These are phyloP conservation scores for Cutaneotrichosporon dermatis DNA, from an alignment of 1,284 basidiomycete genomes.

Conservation along the genomic window DNA sequence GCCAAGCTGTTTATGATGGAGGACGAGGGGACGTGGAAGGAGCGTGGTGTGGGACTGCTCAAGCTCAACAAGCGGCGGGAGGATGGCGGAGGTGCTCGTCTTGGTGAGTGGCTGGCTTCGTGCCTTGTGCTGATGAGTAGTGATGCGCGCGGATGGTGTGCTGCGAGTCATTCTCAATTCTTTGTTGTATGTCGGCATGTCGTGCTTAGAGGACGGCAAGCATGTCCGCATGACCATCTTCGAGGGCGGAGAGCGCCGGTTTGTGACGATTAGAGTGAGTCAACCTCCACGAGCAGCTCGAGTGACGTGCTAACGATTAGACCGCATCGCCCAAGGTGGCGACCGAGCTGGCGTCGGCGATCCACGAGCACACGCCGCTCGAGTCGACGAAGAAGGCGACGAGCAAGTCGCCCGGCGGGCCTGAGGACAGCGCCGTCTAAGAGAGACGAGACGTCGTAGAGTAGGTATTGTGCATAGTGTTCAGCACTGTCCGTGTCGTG, in stretches of 20 bases:
- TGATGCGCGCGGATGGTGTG: conserved; percentile 94
- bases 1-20: conserved; percentile 77
- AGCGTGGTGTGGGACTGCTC: conserved; percentile 76
- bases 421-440: neutral
- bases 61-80: conserved; percentile 64
- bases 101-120: conserved; percentile 53
- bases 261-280: conserved; percentile 72
- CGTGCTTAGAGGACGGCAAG: conserved; percentile 66
- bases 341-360: conserved; percentile 34
- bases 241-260: conserved; percentile 60
- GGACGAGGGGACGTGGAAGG: conserved; percentile 68
- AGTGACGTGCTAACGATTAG: conserved; percentile 38
- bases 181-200: conserved; percentile 80
- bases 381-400: conserved; percentile 18
- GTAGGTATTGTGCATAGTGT: too few relatives aligned
- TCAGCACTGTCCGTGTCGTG: too few relatives aligned
- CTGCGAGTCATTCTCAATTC: conserved; percentile 79
- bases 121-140: conserved; percentile 48
- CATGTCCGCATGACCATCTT: conserved; percentile 74
- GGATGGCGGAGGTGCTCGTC: conserved; percentile 66
- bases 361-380: conserved; percentile 39
- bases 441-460: neutral
- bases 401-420: neutral
- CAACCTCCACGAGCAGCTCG: too few relatives aligned
- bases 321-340: conserved; percentile 61